These are phyloP conservation scores for Corrigiola litoralis DNA, from an alignment of 179 eudicot genomes.

Conservation along the genomic window DNA sequence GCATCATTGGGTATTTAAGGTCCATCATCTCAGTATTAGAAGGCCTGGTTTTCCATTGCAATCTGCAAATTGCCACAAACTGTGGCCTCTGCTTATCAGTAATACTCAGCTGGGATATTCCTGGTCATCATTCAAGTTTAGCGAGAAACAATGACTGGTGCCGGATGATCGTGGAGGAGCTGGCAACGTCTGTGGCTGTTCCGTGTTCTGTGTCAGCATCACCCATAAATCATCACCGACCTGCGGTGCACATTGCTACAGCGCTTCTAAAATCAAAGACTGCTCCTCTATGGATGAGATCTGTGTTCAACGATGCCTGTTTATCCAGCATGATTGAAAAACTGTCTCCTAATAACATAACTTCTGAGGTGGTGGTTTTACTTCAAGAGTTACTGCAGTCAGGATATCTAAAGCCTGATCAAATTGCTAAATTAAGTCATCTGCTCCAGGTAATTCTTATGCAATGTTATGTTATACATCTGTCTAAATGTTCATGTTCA, in stretches of 20 bases:
- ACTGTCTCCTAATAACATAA: slow-evolving; percentile 48
- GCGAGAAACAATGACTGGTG: slow-evolving; percentile 55
- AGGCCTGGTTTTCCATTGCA: slow-evolving; percentile 53
- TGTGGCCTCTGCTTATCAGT: slow-evolving; percentile 67
- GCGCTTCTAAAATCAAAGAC: slow-evolving; percentile 47
- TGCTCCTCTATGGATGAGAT: slow-evolving; percentile 64
- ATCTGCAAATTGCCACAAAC: slow-evolving; percentile 53
- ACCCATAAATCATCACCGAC: slow-evolving; percentile 50
- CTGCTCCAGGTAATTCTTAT: slow-evolving; percentile 60
- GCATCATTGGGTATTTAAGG: slow-evolving; percentile 34
- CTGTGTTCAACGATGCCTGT: slow-evolving; percentile 64
- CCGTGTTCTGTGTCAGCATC: slow-evolving; percentile 59
- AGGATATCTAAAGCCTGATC: slow-evolving; percentile 50
- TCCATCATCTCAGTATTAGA: slow-evolving; percentile 64
- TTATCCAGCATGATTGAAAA: slow-evolving; percentile 54
- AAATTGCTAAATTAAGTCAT: slow-evolving; percentile 46
- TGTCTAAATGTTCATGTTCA: not conserved
- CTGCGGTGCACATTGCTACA: slow-evolving; percentile 62
- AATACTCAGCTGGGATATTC: slow-evolving; percentile 55
- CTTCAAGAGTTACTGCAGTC: slow-evolving; percentile 55
- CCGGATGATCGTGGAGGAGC: slow-evolving; percentile 77
- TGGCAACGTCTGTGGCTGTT: slow-evolving; percentile 67
- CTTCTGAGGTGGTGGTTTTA: slow-evolving; percentile 55
- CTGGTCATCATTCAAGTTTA: slow-evolving; percentile 24
- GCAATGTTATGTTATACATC: not conserved